phyloP scores from a whole-genome alignment of 2,329 filamentous ascomycete species.

The Pyrenophora teres region DNA sequence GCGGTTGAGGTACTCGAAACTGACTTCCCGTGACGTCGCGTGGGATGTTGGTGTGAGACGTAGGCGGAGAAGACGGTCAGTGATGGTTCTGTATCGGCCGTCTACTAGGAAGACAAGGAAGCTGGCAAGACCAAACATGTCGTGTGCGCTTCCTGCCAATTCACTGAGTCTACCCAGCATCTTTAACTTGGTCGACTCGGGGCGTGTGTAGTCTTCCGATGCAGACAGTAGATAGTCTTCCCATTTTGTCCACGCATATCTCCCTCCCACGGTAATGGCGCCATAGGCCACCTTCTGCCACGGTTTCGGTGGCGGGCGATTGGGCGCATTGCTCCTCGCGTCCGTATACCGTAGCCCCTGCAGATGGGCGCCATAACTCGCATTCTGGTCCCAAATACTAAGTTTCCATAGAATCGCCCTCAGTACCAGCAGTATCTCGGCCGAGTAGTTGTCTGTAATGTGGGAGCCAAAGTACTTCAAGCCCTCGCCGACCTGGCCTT shows the following conservation, averaged over 20 bases:
- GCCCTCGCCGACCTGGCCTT: slow-evolving; percentile 82
- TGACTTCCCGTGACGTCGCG: slow-evolving; percentile 87
- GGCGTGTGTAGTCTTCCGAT: slow-evolving; percentile 71
- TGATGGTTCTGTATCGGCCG: slow-evolving; percentile 85
- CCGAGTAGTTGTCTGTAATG: slow-evolving; percentile 81
- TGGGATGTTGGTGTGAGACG: slow-evolving; percentile 81
- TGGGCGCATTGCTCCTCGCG: slow-evolving; percentile 62
- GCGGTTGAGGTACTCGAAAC: slow-evolving; percentile 95
- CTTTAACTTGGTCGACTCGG: slow-evolving; percentile 57
- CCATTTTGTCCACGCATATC: slow-evolving; percentile 91
- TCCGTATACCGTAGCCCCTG: slow-evolving; percentile 92
- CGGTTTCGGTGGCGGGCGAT: slow-evolving; percentile 71
- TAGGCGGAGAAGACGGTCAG: slow-evolving; percentile 83
- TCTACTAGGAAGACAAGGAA: slow-evolving; percentile 92
- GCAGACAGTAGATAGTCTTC: slow-evolving; percentile 80
- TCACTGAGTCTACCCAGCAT: slow-evolving; percentile 72
- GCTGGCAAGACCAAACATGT: slow-evolving; percentile 78
- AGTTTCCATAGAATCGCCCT: slow-evolving; percentile 88
- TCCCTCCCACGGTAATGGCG: slow-evolving; percentile 80
- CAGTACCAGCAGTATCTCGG: slow-evolving; percentile 80
- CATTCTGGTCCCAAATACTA: slow-evolving; percentile 94
- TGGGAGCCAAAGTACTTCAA: slow-evolving; percentile 82
- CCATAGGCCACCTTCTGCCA: slow-evolving; percentile 87
- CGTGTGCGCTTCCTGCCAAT: slow-evolving; percentile 72
- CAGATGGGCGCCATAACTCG: slow-evolving; percentile 89